Base-by-base conservation (phyloP, 208 protist genomes). In the Strigomonas galati region DNA sequence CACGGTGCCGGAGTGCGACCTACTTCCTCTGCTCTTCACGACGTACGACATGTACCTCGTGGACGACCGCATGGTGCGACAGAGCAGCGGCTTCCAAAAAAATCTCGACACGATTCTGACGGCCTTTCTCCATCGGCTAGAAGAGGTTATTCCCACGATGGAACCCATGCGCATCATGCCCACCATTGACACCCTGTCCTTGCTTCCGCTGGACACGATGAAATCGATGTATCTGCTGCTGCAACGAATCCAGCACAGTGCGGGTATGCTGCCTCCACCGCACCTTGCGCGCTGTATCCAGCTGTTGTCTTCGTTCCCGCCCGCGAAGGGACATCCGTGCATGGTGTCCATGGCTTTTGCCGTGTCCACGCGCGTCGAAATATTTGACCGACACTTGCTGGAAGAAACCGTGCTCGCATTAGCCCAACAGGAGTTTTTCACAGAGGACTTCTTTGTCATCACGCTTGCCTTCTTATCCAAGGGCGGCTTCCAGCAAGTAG, bases 371-470 rank as follows among this genome's bases (percentile, higher is more conserved):
- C 85, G 86, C 31, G 72, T 76, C 21, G 76, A 78, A 2, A 72
- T 68, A 28, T 84, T 90, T 56, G 87, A 96, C 48, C 57, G 52
- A 2, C 74, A 72, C 24, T 62, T 72, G 19, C 62, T 96, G 35
- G 79, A 91, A 63, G 74, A 69, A 28, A 60, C 91, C 0, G 24
- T 93, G 26, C n/a, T 88, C 46, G 82, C 79, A 28, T 73, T 96
- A 3, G 71, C 79, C 0, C 52, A 78, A 65, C 35, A 93, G 67
- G 40, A 82, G 37, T 83, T 82, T 23, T 92, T 90, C 70, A 87
- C 84, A 9, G 91, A 96, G 32, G 91, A 96, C 52, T 92, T 94
- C 62, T 93, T 85, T 64, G 27, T 52, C 0, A 53, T 96, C 37
- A 62, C 79, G 7, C 24, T 71, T 5, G 65, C 85, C 43, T 53